phyloP scores from a whole-genome alignment of 1,284 basidiomycete species.

The Rhodotorula sp. region DNA sequence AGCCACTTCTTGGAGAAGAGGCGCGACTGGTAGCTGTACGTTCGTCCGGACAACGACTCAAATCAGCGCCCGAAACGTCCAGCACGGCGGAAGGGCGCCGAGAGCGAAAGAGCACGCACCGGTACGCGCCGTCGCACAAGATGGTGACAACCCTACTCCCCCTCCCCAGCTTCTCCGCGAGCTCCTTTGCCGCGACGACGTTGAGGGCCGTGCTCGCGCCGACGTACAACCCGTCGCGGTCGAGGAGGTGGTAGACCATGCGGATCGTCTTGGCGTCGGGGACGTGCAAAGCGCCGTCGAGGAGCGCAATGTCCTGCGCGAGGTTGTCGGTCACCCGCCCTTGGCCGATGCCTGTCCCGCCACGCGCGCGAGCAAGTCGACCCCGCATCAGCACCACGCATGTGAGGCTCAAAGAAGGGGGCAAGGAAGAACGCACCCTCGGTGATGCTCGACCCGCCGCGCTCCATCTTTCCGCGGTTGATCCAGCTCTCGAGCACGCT shows the following conservation, averaged over 20 bases:
- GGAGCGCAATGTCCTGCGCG: constrained; percentile 73
- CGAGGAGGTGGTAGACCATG: constrained; percentile 91
- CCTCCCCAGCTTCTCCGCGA: constrained; percentile 78
- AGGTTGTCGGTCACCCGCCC: constrained; percentile 96
- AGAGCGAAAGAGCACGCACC: constrained; percentile 50
- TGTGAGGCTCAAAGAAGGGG: too few species aligned
- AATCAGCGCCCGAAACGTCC: background rate
- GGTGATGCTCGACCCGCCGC: constrained; percentile 87
- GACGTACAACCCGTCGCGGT: constrained; percentile 91
- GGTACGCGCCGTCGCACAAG: constrained; percentile 90
- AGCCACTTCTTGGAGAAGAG: constrained; percentile 80
- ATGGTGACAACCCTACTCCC: constrained; percentile 85
- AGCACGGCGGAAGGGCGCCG: background rate
- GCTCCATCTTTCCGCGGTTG: constrained; percentile 72
- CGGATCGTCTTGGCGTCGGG: constrained; percentile 85
- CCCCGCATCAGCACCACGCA: too few species aligned
- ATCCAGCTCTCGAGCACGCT: constrained; percentile 88
- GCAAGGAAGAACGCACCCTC: constrained; percentile 64
- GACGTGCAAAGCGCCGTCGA: constrained; percentile 82
- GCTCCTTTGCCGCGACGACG: constrained; percentile 86
- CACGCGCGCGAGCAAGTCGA: background rate
- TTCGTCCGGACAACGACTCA: background rate
- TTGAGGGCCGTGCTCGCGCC: constrained; percentile 96
- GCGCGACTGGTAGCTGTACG: constrained; percentile 76
- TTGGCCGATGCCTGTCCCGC: constrained; percentile 81